Conservation (phyloP, 2,329 filamentous ascomycete species). For the Alternaria incomplexa region DNA sequence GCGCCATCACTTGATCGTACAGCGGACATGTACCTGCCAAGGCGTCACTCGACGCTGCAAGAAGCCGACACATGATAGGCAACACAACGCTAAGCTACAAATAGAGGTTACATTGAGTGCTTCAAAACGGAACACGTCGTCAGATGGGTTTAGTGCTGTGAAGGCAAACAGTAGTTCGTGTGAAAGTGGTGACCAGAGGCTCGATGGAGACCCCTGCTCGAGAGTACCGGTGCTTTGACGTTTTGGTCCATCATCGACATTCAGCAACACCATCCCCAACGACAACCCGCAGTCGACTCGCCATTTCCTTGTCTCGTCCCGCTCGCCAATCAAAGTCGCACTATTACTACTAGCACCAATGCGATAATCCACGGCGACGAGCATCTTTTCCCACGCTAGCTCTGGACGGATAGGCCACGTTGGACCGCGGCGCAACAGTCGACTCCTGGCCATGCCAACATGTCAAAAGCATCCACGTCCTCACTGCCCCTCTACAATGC, state of each 20-base stretch:
- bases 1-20: constrained; percentile 23
- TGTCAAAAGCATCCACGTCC: constrained; percentile 67
- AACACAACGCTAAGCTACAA: neutral
- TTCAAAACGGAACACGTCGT: neutral
- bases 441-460: constrained; percentile 59
- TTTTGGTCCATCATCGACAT: constrained; percentile 26
- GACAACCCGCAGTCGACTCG: constrained; percentile 14
- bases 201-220: constrained; percentile 22
- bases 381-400: constrained; percentile 6
- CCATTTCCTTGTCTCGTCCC: neutral
- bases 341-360: constrained; percentile 22
- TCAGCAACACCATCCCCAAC: constrained; percentile 15
- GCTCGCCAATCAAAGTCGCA: constrained; percentile 6
- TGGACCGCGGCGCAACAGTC: constrained; percentile 38
- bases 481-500: constrained; percentile 64
- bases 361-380: constrained; percentile 23
- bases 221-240: constrained; percentile 28
- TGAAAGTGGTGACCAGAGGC: constrained; percentile 11
- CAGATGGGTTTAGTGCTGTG: neutral
- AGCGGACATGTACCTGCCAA: constrained; percentile 26
- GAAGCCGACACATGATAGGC: neutral
- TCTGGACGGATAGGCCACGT: constrained; percentile 36
- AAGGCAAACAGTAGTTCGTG: neutral
- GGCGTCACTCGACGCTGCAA: neutral
- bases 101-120: neutral